Base-by-base conservation (phyloP, 2,329 filamentous ascomycete genomes). In the Pseudogymnoascus sp. region DNA sequence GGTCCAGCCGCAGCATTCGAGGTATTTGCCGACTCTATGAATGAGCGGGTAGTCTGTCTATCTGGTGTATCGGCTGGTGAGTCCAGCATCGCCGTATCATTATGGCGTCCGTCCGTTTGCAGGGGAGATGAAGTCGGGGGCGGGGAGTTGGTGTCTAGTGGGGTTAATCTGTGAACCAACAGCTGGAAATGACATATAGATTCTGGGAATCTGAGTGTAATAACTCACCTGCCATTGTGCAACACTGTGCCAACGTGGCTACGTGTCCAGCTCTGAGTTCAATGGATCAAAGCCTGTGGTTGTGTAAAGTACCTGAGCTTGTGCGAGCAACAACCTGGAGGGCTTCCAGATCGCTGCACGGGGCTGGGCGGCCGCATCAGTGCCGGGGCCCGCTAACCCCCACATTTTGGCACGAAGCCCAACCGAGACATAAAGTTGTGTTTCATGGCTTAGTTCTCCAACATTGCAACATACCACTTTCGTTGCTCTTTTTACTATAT, bases 41-140 rank as follows among this genome's bases (percentile, higher is more conserved):
- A 57, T 34, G 51, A 21, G 1, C 51, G 51, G 4, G 39, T 40
- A 51, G 63, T 65, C 3, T 61, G 14, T 45, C 36, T 21, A 8
- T 61, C 36, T 26, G 60, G 36, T 3, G 42, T 47, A 47, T 45
- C 42, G 34, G 36, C 29, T 57, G 62, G 62, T 18, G 62, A 62
- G 36, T 64, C 59, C 5, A 42, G 42, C 57, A 64, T 64, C 6
- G 61, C 12, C n/a, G 37, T 60, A 47, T 62, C 54, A 40, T 42
- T n/a, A 29, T 62, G n/a, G 12, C 10, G 18, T 31, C 5, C 4
- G 5, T 18, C n/a, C 4, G 62, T 63, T 61, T 61, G 34, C 18
- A 47, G 45, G 60, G 23, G 37, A 45, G 61, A 64, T n/a, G 57
- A 57, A 18, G 51, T 57, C 51, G 51, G 51, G 51, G 51, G 29